These are phyloP conservation scores for Aspergillus nidulans DNA, from an alignment of 495 filamentous ascomycete species.

Conservation along the genomic window DNA sequence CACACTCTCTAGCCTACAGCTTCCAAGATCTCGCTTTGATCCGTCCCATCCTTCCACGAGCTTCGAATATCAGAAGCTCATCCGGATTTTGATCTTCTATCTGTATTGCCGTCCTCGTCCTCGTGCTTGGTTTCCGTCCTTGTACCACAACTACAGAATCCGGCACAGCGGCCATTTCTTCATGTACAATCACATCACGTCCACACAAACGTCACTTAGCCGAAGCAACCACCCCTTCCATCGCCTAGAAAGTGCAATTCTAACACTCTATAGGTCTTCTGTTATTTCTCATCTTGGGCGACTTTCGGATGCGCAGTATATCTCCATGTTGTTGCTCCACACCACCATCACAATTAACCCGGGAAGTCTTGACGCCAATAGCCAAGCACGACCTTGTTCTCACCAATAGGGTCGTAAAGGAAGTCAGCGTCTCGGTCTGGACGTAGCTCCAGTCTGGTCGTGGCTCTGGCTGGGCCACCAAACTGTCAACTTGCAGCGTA, in stretches of 20 bases:
- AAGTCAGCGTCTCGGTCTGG: slow-evolving; percentile 1
- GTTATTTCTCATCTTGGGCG: not conserved
- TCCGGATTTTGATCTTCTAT: not conserved
- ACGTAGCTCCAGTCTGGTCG: not conserved
- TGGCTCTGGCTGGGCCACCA: slow-evolving; percentile 14
- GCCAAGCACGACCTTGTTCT: not conserved
- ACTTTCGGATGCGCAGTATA: slow-evolving; percentile 1
- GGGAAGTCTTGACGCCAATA: slow-evolving; percentile 21
- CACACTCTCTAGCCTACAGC: not conserved
- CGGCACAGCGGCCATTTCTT: not conserved
- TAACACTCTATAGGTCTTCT: not conserved
- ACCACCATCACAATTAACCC: not conserved
- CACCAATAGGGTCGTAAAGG: slow-evolving; percentile 14
- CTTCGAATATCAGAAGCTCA: not conserved
- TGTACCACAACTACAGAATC: not conserved
- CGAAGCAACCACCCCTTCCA: not conserved
- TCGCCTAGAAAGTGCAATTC: not conserved
- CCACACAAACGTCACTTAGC: slow-evolving; percentile 1
- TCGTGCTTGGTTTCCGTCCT: slow-evolving; percentile 4
- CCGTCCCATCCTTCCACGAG: not conserved
- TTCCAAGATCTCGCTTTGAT: not conserved
- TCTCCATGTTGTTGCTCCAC: slow-evolving; percentile 4
- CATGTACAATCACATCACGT: not conserved
- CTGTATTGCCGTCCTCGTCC: not conserved
- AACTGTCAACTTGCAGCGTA: not conserved